Conservation (phyloP, 495 filamentous ascomycete species). For the Glarea lozoyensis region DNA sequence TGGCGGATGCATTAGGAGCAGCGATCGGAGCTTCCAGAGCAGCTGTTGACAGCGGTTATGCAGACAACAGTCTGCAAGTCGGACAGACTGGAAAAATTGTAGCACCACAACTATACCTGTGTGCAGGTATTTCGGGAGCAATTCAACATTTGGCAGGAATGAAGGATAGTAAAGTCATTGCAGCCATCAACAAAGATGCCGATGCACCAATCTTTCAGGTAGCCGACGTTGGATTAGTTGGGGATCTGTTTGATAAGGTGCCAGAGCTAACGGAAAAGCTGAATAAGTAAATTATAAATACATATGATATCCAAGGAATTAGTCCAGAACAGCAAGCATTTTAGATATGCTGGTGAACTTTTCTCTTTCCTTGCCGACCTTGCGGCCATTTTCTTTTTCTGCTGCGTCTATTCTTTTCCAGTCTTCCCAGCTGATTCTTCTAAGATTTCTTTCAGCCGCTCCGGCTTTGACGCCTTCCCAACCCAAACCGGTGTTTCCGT, state of each 20-base stretch:
- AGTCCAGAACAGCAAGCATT: conserved; percentile 63
- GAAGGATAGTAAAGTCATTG: conserved; percentile 99
- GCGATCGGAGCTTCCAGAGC: conserved; percentile 92
- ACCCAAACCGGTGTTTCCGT: conserved; percentile 38
- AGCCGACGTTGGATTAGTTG: conserved; percentile 89
- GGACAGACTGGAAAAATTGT: conserved; percentile 98
- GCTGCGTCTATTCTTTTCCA: conserved; percentile 79
- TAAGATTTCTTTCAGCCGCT: conserved; percentile 40
- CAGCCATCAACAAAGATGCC: conserved; percentile 93
- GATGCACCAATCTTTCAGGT: conserved; percentile 98
- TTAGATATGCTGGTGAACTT: conserved; percentile 72
- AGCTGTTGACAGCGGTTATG: conserved; percentile 94
- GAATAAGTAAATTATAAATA: conserved; percentile 44
- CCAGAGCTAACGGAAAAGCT: conserved; percentile 96
- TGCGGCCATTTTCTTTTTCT: conserved; percentile 59
- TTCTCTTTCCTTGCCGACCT: conserved; percentile 68
- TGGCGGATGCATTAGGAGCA: conserved; percentile 86
- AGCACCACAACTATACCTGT: conserved; percentile 89
- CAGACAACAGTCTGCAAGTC: conserved; percentile 98
- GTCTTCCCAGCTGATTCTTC: conserved; percentile 67
- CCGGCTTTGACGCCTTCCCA: conserved; percentile 66
- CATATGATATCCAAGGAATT: conserved; percentile 6
- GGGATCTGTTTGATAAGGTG: conserved; percentile 90
- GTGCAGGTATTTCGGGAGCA: conserved; percentile 89
- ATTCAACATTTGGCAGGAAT: conserved; percentile 99